These are phyloP conservation scores for Eucalyptus sp. DNA, from an alignment of 345 rosid species.

Conservation along the genomic window DNA sequence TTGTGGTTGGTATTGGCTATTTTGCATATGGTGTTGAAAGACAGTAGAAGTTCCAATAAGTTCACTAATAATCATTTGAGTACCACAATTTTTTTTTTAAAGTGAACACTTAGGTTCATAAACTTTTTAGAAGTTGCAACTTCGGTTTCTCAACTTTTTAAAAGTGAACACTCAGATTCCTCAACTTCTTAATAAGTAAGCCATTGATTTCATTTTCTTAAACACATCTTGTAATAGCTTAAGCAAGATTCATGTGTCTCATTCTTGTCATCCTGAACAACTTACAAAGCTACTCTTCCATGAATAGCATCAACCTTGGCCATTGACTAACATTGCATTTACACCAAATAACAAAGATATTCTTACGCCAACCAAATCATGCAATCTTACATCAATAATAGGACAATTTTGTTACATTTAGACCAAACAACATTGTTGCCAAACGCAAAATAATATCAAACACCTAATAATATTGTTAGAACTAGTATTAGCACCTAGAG, in stretches of 20 bases:
- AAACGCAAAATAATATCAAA: too few species aligned
- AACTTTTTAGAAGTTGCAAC: neutral
- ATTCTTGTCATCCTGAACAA: neutral
- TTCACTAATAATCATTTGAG: neutral
- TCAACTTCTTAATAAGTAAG: neutral
- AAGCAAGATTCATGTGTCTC: neutral
- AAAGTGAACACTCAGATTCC: neutral
- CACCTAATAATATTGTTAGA: too few species aligned
- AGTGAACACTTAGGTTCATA: neutral
- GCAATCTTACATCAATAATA: too few species aligned
- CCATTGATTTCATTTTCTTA: neutral
- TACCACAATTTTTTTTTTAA: too few species aligned
- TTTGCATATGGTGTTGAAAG: neutral
- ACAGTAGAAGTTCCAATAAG: neutral
- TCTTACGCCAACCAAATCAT: too few species aligned
- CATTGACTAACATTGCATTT: neutral
- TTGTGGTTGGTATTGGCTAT: neutral
- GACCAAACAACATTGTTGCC: too few species aligned
- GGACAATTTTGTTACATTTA: too few species aligned
- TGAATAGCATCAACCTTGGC: neutral
- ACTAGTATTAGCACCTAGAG: too few species aligned
- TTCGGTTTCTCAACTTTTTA: neutral
- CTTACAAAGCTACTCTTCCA: neutral
- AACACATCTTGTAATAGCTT: neutral
- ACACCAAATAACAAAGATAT: too few species aligned